Conservation (phyloP, 805 yeast genomes). For the Wilhelminamyces savonicus region DNA sequence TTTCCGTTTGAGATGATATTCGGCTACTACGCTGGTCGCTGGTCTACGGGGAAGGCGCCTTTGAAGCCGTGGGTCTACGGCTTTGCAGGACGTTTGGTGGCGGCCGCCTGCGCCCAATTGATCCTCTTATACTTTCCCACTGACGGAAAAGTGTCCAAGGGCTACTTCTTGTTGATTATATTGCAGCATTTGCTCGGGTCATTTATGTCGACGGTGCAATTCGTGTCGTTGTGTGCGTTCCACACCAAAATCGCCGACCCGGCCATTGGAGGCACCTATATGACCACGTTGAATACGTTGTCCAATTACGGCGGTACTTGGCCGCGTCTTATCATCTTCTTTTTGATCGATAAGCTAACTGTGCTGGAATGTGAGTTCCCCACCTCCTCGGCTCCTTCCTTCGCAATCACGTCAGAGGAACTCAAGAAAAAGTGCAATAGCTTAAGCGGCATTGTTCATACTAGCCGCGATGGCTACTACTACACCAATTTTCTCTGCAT, state of each 20-base stretch:
- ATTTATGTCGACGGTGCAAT: slow-evolving; percentile 91
- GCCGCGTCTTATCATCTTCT: slow-evolving; percentile 82
- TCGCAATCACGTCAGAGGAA: slow-evolving; percentile 13
- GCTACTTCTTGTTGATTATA: slow-evolving; percentile 67
- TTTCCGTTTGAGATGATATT: slow-evolving; percentile 94
- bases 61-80: slow-evolving; percentile 88
- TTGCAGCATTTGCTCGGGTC: slow-evolving; percentile 80
- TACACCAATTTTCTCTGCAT: slow-evolving; percentile 71
- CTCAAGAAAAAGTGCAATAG: slow-evolving; percentile 45
- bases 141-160: slow-evolving; percentile 38
- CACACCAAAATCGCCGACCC: slow-evolving; percentile 97
- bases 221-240: slow-evolving; percentile 90
- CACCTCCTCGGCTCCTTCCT: slow-evolving; percentile 1
- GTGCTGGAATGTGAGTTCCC: slow-evolving; percentile 48
- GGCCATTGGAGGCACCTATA: slow-evolving; percentile 91
- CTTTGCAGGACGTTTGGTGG: slow-evolving; percentile 69
- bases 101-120: slow-evolving; percentile 71
- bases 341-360: slow-evolving; percentile 76
- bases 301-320: slow-evolving; percentile 96
- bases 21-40: slow-evolving; percentile 92
- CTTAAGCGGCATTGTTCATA: slow-evolving; percentile 49
- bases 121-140: slow-evolving; percentile 69
- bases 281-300: slow-evolving; percentile 91
- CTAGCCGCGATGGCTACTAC: slow-evolving; percentile 76
- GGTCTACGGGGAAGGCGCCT: slow-evolving; percentile 79